A percentile compares a stretch with the other conserved stretches of the same genome.
phyloP scores from a whole-genome alignment of 2,329 filamentous ascomycete genomes.

The Cladosporium sphaerospermum region DNA sequence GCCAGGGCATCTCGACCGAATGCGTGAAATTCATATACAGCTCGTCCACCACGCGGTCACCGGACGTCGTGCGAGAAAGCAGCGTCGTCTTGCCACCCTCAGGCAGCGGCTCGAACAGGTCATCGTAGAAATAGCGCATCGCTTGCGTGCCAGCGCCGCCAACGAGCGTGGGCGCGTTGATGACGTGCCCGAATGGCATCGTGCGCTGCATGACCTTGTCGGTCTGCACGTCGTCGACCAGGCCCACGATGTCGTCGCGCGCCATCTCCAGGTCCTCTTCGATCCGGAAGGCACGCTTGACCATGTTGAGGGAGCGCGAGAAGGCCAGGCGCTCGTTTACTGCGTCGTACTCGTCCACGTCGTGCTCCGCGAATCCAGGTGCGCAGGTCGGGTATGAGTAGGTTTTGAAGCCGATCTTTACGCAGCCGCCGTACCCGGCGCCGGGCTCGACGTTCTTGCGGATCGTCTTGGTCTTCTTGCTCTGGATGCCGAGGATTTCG shows the following conservation, averaged over 20 bases:
- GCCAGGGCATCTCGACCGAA: conserved; percentile 51
- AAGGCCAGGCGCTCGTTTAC: conserved; percentile 62
- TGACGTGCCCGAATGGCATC: conserved; percentile 35
- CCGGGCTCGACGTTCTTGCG: conserved; percentile 46
- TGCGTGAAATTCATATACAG: conserved; percentile 53
- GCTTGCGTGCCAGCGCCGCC: conserved; percentile 40
- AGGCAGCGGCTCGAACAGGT: conserved; percentile 49
- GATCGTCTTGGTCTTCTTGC: conserved; percentile 42
- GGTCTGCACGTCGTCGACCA: conserved; percentile 12
- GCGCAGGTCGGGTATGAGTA: conserved; percentile 52
- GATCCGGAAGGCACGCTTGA: conserved; percentile 55
- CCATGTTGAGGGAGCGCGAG: conserved; percentile 55
- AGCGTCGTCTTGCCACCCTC: conserved; percentile 48
- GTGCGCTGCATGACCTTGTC: conserved; percentile 32
- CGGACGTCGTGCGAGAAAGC: conserved; percentile 52
- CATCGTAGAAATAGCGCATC: conserved; percentile 47
- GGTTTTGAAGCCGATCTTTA: conserved; percentile 40
- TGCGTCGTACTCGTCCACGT: conserved; percentile 61
- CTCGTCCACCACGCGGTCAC: conserved; percentile 57
- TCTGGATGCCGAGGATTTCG: conserved; percentile 48
- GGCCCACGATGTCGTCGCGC: conserved; percentile 32
- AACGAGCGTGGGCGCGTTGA: conserved; percentile 41
- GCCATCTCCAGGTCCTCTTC: conserved; percentile 41
- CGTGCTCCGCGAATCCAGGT: conserved; percentile 64
- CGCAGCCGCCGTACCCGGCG: conserved; percentile 43